Conservation (phyloP, 1,284 basidiomycete species). For the Pseudozyma flocculosa region DNA sequence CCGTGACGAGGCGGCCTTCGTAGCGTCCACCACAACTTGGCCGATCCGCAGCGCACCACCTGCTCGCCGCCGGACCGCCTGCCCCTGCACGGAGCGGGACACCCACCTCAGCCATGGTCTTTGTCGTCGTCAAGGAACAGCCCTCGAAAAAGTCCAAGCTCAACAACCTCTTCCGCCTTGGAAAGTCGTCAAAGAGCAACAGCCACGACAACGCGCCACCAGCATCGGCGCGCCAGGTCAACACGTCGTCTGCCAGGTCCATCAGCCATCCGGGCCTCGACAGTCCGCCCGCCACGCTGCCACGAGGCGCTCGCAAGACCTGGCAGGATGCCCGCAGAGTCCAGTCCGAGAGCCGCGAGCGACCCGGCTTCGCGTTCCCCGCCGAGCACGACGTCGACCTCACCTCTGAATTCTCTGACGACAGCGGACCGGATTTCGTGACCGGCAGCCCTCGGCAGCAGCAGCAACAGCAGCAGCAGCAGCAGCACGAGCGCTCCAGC, state of each 20-base stretch:
- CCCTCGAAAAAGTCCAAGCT: slow-evolving; percentile 26
- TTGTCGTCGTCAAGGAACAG: slow-evolving; percentile 14
- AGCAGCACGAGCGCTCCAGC: slow-evolving; percentile 7
- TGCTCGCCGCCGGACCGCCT: slow-evolving; percentile 3
- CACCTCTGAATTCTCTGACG: slow-evolving; percentile 1
- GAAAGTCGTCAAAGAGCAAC: slow-evolving; percentile 7
- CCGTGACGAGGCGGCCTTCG: no score
- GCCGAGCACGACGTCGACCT: slow-evolving; percentile 4
- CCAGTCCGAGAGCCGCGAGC: slow-evolving; percentile 2
- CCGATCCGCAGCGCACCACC: no score
- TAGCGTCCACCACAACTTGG: not conserved
- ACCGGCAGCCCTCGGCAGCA: no score
- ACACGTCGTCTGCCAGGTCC: not conserved
- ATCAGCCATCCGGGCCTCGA: not conserved
- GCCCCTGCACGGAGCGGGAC: not conserved
- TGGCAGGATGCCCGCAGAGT: not conserved
- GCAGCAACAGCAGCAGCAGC: not conserved
- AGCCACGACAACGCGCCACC: not conserved
- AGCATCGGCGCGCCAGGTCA: not conserved
- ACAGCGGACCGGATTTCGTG: not conserved
- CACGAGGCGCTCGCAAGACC: not conserved
- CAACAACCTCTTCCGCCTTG: slow-evolving; percentile 27
- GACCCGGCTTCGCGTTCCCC: not conserved
- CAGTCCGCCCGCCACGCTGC: not conserved
- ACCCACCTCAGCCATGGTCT: slow-evolving; percentile 8